phyloP scores from a whole-genome alignment of 2,329 filamentous ascomycete species.

The Claviceps cyperi region DNA sequence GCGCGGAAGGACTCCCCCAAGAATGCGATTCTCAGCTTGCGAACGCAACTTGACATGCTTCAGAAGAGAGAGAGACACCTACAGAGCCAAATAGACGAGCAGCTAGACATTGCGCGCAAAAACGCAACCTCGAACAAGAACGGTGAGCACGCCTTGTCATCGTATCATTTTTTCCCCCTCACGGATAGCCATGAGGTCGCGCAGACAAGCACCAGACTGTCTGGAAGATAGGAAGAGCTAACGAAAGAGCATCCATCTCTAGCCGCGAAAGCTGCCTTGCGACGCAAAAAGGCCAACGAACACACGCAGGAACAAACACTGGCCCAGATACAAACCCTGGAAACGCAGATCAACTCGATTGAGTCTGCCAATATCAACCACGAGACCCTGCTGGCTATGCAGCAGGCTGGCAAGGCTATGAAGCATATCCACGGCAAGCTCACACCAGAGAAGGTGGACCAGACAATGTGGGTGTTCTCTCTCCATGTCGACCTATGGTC shows the following conservation, averaged over 20 bases:
- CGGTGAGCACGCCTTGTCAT: conserved; percentile 41
- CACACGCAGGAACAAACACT: conserved; percentile 82
- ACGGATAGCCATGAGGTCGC: too few species aligned
- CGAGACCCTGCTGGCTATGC: conserved; percentile 88
- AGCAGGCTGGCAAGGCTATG: conserved; percentile 82
- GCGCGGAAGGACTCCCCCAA: conserved; percentile 90
- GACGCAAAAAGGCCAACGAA: conserved; percentile 90
- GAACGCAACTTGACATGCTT: conserved; percentile 89
- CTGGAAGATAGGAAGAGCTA: conserved; percentile 6
- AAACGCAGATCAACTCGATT: conserved; percentile 92
- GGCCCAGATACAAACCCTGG: conserved; percentile 79
- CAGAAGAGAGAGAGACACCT: conserved; percentile 91
- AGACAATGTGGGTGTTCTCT: conserved; percentile 61
- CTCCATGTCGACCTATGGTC: background rate
- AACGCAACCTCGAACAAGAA: conserved; percentile 77
- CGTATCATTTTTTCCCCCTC: too few species aligned
- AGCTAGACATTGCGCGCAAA: conserved; percentile 79
- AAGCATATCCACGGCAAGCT: conserved; percentile 81
- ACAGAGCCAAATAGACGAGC: conserved; percentile 83
- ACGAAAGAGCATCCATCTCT: conserved; percentile 6
- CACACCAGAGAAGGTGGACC: conserved; percentile 86
- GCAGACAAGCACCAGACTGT: too few species aligned
- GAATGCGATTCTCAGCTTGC: conserved; percentile 82
- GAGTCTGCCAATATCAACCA: conserved; percentile 98
- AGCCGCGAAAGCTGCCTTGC: conserved; percentile 83